Evolutionary conservation across 2,329 filamentous ascomycete genomes (phyloP), one percentile per base, ranked within the genome.

Genomic region (Aureobasidium sp.): DNA sequence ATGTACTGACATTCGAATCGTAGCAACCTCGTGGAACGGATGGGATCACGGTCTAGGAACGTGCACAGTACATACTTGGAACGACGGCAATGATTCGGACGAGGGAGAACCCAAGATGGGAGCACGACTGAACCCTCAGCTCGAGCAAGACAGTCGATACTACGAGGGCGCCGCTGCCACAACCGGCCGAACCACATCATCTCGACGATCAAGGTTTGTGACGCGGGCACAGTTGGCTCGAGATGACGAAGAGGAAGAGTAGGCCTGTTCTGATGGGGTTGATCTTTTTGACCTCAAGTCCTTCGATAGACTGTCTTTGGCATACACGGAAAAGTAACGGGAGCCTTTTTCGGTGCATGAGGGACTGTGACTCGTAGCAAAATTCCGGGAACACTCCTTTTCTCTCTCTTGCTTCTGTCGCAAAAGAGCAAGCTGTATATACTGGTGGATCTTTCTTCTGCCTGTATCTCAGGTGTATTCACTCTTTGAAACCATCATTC

Each of bases 11-110:
- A 37, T 11, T 1, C 7, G 42, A 29, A 25, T 25, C 27, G 3
- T 65, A 90, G 91, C 91, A 42, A 94, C 91, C 9, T 85, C 87
- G 0, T 91, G 90, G 87, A 92, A 92, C 67, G 89, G 89, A 25
- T 89, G 85, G 76, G 87, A 86, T 52, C 85, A 88, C 73, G 82
- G 85, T 0, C 80, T 84, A 17, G 90, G 89, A 14, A 93, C 90
- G 1, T 91, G 89, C 65, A 88, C 88, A 0, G 73, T 93, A 20
- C 91, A 96, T 71, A 84, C 84, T 1, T 94, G 87, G 81, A 91
- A 91, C 64, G 87, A 91, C 66, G 78, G 81, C 0, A 57, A 48
- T 20, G 42, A 52, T 5, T 76, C 80, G 25, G 89, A 91, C 67
- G 87, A 91, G 63, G 86, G 81, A 2, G 79, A 80, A 7, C 81